Evolutionary conservation across 2,329 filamentous ascomycete genomes (phyloP).

Genomic region (Aspergillus sp.): DNA sequence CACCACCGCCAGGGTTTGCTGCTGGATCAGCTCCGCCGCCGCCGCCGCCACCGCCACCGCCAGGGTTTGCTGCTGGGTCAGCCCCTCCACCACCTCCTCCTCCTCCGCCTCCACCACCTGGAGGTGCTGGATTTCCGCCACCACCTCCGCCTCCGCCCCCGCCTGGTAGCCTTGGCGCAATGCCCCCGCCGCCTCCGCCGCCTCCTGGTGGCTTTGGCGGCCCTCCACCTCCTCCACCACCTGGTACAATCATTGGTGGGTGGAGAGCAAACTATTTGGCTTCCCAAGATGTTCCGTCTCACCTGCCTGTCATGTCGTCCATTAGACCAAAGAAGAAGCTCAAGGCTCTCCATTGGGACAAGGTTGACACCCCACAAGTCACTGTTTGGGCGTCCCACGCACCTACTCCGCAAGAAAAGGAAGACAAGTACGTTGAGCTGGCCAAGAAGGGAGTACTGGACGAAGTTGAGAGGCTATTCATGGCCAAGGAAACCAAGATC

Average conservation of each 20-base stretch:
- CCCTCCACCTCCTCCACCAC: conserved; percentile 67
- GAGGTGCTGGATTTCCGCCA: conserved; percentile 44
- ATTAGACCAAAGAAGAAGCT: conserved; percentile 98
- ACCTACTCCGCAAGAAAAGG: conserved; percentile 83
- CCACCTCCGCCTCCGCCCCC: conserved; percentile 52
- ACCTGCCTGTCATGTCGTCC: conserved; percentile 72
- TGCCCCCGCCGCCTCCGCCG: conserved; percentile 50
- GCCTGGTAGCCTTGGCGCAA: conserved; percentile 46
- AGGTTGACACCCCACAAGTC: conserved; percentile 87
- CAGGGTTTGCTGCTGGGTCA: conserved; percentile 50
- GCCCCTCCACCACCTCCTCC: conserved; percentile 52
- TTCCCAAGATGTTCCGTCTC: conserved; percentile 58
- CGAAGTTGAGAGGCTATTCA: conserved; percentile 95
- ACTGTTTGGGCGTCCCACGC: conserved; percentile 92
- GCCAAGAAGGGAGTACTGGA: conserved; percentile 94
- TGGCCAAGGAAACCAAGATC: conserved; percentile 94
- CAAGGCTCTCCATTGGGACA: conserved; percentile 99
- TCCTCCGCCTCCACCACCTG: conserved; percentile 43
- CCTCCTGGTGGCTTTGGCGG: conserved; percentile 43
- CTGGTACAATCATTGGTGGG: conserved; percentile 63
- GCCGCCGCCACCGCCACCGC: conserved; percentile 48
- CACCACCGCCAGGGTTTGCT: conserved; percentile 47
- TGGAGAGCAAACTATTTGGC: conserved; percentile 74
- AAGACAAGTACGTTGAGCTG: conserved; percentile 94
- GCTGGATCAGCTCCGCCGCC: conserved; percentile 55